phyloP scores from a whole-genome alignment of 805 yeast species.

The Scheffersomyces spartinae region DNA sequence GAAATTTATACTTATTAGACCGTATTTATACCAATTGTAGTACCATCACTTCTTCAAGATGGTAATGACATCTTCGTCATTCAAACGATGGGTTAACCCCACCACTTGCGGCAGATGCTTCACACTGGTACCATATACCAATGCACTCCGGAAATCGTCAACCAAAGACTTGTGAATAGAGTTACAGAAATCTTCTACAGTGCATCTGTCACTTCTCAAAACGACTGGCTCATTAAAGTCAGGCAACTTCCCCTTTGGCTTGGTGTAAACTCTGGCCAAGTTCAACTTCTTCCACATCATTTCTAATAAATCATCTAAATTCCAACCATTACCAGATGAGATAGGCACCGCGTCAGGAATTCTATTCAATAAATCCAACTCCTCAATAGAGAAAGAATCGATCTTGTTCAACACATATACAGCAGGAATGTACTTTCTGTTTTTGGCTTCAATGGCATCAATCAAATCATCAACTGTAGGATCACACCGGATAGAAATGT shows the following conservation, averaged over 20 bases:
- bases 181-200: conserved; percentile 94
- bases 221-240: conserved; percentile 95
- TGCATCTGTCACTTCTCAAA: conserved; percentile 63
- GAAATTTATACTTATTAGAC: too few relatives aligned
- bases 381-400: conserved; percentile 90
- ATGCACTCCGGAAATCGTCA: conserved; percentile 85
- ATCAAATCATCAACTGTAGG: conserved; percentile 96
- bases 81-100: conserved; percentile 71
- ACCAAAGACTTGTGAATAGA: conserved; percentile 91
- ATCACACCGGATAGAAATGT: conserved; percentile 92
- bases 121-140: conserved; percentile 88
- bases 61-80: conserved; percentile 97
- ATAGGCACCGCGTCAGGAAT: conserved; percentile 98
- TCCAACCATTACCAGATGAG: conserved; percentile 94
- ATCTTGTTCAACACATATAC: conserved; percentile 90
- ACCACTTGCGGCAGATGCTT: conserved; percentile 97
- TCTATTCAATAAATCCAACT: conserved; percentile 76
- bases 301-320: conserved; percentile 86
- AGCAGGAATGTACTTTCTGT: conserved; percentile 92
- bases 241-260: conserved; percentile 90
- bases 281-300: conserved; percentile 91
- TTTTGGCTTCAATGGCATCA: conserved; percentile 83
- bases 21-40: too few relatives aligned
- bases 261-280: conserved; percentile 91
- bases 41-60: conserved; percentile 67